Evolutionary conservation across 169 alveolate genomes (phyloP).

Genomic region (Plasmodium vinckei): DNA sequence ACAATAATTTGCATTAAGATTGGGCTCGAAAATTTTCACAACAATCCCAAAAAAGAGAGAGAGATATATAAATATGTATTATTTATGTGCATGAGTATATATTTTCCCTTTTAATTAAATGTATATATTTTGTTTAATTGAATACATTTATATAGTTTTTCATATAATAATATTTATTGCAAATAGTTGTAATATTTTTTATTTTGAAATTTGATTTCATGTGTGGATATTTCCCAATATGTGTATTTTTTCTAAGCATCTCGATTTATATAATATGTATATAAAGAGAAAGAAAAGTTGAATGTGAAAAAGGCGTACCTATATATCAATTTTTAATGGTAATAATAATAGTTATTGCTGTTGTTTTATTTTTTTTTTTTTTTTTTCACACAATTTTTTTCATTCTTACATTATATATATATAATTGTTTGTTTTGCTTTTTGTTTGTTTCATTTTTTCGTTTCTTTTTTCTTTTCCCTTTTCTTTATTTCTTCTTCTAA

Average conservation of each 20-base stretch:
- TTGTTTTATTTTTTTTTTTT: no score
- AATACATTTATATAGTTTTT: background rate
- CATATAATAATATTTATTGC: background rate
- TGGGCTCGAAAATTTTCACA: no score
- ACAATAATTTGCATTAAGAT: no score
- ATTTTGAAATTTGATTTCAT: conserved; percentile 3
- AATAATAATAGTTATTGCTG: no score
- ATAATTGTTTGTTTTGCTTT: background rate
- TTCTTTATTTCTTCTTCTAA: conserved; percentile 1
- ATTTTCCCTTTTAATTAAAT: background rate
- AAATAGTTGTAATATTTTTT: background rate
- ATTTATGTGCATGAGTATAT: background rate
- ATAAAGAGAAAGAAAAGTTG: background rate
- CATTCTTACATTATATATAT: background rate
- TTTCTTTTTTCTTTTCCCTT: conserved; percentile 1
- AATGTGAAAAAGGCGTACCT: no score
- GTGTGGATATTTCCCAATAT: background rate
- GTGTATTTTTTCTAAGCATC: background rate
- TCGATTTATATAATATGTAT: background rate
- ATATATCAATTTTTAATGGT: no score
- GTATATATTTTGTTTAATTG: conserved; percentile 1
- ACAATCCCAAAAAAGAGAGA: no score
- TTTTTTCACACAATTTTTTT: background rate
- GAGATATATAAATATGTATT: no score
- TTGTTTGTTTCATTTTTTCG: background rate